These are phyloP conservation scores for Afroboletus lepidellus DNA, from an alignment of 1,284 basidiomycete species.

Conservation along the genomic window DNA sequence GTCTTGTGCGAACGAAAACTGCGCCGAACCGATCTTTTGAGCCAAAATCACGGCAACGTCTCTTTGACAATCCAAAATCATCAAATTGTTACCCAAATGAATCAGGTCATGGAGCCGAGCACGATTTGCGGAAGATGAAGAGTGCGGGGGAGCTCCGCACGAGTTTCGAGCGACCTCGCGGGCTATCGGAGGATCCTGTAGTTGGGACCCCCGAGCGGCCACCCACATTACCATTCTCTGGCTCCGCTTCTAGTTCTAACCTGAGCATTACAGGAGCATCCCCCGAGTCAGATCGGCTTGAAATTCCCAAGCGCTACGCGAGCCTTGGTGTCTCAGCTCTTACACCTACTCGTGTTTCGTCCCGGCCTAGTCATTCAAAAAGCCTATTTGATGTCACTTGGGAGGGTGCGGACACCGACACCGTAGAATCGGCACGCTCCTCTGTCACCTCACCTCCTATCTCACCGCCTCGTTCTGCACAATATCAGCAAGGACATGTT, in stretches of 20 bases:
- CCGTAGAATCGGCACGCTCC: conserved; percentile 19
- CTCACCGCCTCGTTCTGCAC: conserved; percentile 30
- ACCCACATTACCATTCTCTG: conserved; percentile 48
- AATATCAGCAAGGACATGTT: conserved; percentile 13
- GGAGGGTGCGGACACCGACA: conserved; percentile 22
- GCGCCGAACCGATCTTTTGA: conserved; percentile 65
- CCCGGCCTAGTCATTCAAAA: conserved; percentile 48
- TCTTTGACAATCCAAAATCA: conserved; percentile 25
- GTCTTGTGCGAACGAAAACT: conserved; percentile 66
- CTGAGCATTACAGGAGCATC: conserved; percentile 38
- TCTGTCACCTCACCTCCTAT: conserved; percentile 29
- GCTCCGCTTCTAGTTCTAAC: conserved; percentile 64
- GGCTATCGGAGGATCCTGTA: conserved; percentile 16
- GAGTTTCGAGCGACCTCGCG: conserved; percentile 35
- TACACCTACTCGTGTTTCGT: conserved; percentile 33
- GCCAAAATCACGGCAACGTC: conserved; percentile 42
- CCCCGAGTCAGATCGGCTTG: conserved; percentile 36
- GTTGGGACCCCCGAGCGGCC: conserved; percentile 35
- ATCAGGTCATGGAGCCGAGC: conserved; percentile 46
- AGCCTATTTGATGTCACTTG: conserved; percentile 45
- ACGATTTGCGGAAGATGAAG: conserved; percentile 79
- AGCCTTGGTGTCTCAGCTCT: conserved; percentile 57
- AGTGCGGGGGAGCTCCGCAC: conserved; percentile 78
- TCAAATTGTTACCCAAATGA: conserved; percentile 36
- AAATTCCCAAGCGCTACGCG: conserved; percentile 57